Evolutionary conservation across 176 grass and related monocot genomes (phyloP), one percentile per base, ranked within the genome.

Genomic region (Carex littledalei): DNA sequence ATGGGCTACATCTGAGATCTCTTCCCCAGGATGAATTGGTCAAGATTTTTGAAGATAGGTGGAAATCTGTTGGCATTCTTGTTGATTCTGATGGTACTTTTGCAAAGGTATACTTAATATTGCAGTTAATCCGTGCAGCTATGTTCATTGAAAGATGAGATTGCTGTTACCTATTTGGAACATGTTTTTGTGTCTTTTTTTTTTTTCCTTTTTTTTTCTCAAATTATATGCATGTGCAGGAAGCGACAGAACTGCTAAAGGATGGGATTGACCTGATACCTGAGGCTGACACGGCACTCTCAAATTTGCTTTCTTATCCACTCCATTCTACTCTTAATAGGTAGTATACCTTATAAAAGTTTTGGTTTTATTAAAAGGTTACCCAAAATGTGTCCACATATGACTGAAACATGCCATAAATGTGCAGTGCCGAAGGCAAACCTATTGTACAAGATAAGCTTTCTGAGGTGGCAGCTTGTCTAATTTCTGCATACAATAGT

Each of bases 231-330:
- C 68, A 49, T 89, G 6, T 22, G 37, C 90, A 98, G 96, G 96
- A 95, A 83, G 96, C 90, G 20, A 88, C 91, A 3, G 93, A 95
- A 63, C 87, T 98, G 68, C 82, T 98, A 64, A 98, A 92, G 86
- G 96, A 98, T 78, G 89, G 89, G 43, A 94, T 98, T 88, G 93
- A 98, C 85, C 86, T 98, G 85, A 88, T 98, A 83, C 89, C 93
- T 41, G 92, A 95, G 78, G 90, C 93, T 22, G 91, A 95, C 76
- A 84, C 66, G 6, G 91, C 96, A 47, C 85, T 98, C 29, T 87
- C 58, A 8, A 94, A 93, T 90, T 87, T 98, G 72, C 85, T 95
- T 64, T 98, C 93, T 0, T 98, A 98, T 94, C 96, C 96, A 26
- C 87, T 95, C 77, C 88, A 90, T 22, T 79, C 87, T 72, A 98